Evolutionary conservation across 352 stramenopile genomes (phyloP).

Genomic region (Phytophthora macrochlamydospora): DNA sequence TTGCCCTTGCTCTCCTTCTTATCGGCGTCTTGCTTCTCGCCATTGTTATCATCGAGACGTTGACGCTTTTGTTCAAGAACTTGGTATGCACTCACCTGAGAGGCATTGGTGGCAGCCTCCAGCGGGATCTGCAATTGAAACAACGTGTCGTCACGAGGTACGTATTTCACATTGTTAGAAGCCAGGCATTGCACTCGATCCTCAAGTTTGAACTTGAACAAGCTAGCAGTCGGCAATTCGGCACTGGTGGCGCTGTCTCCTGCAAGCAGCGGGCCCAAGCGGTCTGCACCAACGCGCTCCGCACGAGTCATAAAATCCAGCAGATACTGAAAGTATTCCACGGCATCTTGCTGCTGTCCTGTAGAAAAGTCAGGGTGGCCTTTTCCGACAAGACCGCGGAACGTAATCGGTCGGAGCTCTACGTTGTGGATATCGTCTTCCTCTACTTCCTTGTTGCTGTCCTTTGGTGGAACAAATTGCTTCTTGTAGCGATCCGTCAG

Average conservation of each 20-base stretch:
- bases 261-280: conserved; percentile 54
- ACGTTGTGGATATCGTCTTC: conserved; percentile 46
- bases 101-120: conserved; percentile 85
- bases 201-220: conserved; percentile 95
- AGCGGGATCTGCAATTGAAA: conserved; percentile 89
- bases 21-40: conserved; percentile 21
- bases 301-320: conserved; percentile 92
- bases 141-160: conserved; percentile 77
- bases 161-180: conserved; percentile 90
- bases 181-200: conserved; percentile 81
- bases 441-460: conserved; percentile 35
- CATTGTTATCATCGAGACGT: conserved; percentile 63
- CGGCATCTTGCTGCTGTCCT: conserved; percentile 97
- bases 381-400: conserved; percentile 95
- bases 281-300: conserved; percentile 66
- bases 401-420: conserved; percentile 86
- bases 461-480: conserved; percentile 33
- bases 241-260: conserved; percentile 33
- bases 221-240: conserved; percentile 67
- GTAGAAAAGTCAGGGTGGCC: conserved; percentile 97
- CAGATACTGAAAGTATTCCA: conserved; percentile 97
- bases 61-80: conserved; percentile 89
- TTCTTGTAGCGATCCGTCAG: conserved; percentile 88
- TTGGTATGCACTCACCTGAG: conserved; percentile 87
- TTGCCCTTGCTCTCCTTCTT: conserved; percentile 30